Base-by-base conservation (phyloP, 2,329 filamentous ascomycete genomes). In the Metarhizium humberi region DNA sequence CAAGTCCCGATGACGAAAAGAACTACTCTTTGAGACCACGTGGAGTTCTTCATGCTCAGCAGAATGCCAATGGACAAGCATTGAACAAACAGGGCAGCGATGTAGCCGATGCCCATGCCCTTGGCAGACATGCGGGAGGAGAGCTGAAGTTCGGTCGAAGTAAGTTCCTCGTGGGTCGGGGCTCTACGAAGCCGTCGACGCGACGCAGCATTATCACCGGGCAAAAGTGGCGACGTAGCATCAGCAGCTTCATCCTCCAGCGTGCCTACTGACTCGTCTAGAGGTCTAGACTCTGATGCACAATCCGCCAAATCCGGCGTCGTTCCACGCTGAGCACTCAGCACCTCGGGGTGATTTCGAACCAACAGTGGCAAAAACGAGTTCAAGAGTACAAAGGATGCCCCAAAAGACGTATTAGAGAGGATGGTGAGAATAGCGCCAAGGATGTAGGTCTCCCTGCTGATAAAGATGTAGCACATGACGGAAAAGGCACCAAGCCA, bases 381-480 rank as follows among this genome's bases (percentile, higher is more conserved):
- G 72, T 99, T 99, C 49, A 99, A 75, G 13, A 99, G 79, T 3
- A 99, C 94, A 69, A 96, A 97, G 0, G 91, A 96, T 16, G 92
- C 91, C 25, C 94, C 94, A 66, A 96, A 95, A 48, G 90, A 92
- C 1, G 90, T 95, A 68, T 97, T 97, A 40, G 92, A 88, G 51
- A 97, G 76, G 60, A 97, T 90, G 34, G 94, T 92, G 57, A 96
- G 78, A 2, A 97, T 61, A 3, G 88, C 89, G 48, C 88, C 92
- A 11, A 97, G 70, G 3, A 96, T 66, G 66, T 96, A 97, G 10
- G 90, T 75, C 48, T 81, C 78, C 32, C 90, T 86, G 45, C 81
- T 80, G 53, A 96, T 78, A 30, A 87, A 85, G 51, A 99, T 80
- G 73, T 95, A 97, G 4, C 88, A 75, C 89, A 97, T 96, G 50